Base-by-base conservation (phyloP, 306 rosid genomes). In the Citrullus amarus region DNA sequence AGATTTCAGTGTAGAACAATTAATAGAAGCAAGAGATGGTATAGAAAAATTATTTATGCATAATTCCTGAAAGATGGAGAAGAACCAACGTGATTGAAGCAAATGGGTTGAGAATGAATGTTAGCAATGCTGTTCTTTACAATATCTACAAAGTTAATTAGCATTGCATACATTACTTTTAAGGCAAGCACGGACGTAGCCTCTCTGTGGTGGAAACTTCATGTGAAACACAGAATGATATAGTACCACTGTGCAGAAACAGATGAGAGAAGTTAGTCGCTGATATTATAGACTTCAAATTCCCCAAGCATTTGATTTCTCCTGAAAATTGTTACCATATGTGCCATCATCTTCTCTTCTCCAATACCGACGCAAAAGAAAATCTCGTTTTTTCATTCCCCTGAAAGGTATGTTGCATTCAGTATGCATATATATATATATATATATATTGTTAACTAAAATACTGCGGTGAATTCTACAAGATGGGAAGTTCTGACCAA, bases 301-400 rank as follows among this genome's bases (percentile, higher is more conserved):
- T 77, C 58, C 53, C 73, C 81, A 60, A 77, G 36, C 59, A 25
- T 16, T 57, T 51, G 16, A 53, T 53, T 70, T 77, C 60, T 66
- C 68, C 58, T 77, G 22, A 80, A 73, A 28, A 55, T 74, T 38
- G 57, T 4, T 85, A 93, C 98, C 97, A 78, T 93, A 93, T 87
- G 98, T 90, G 76, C 98, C 98, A 86, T 92, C 96, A 16, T 93
- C 96, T 81, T 93, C 96, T 79, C 98, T 88, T 84, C 98, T 93
- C 98, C 98, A 93, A 53, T 93, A 93, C 53, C 98, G 96, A 20
- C 86, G 81, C 78, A 93, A 6, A 60, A 93, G 77, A 44, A 93
- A 84, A 90, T 93, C 98, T 85, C 98, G 79, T 70, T 86, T 86
- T 76, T 81, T 82, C 97, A 90, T 93, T 53, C 98, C 92, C 98